These are phyloP conservation scores for Fusarium annulatum DNA, from an alignment of 2,329 filamentous ascomycete genomes.

Conservation along the genomic window DNA sequence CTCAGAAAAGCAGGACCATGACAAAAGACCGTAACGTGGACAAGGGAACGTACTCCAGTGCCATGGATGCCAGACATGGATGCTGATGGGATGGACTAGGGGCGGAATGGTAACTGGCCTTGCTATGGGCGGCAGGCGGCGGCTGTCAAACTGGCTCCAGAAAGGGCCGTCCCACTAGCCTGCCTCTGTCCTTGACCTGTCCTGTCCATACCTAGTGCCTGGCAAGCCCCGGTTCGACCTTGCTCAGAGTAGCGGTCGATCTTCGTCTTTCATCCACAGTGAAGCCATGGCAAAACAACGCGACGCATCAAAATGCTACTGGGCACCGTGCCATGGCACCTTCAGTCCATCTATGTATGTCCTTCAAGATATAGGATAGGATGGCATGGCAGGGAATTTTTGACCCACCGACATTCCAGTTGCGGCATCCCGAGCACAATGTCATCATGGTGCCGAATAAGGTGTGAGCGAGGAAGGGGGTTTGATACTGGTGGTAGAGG, in stretches of 20 bases:
- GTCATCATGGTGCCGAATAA: slow-evolving; percentile 32
- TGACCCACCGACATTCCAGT: slow-evolving; percentile 46
- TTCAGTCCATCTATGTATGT: slow-evolving; percentile 20
- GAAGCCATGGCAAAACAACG: slow-evolving; percentile 26
- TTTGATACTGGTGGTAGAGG: slow-evolving; percentile 2
- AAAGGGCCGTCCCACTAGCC: slow-evolving; percentile 46
- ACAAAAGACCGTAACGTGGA: slow-evolving; percentile 12
- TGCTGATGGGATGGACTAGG: slow-evolving; percentile 33
- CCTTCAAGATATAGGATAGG: slow-evolving; percentile 23
- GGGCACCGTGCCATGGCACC: neutral
- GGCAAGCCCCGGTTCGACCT: slow-evolving; percentile 34
- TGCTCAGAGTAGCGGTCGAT: slow-evolving; percentile 40
- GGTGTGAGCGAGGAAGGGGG: slow-evolving; percentile 19
- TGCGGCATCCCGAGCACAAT: slow-evolving; percentile 43
- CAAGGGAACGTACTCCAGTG: slow-evolving; percentile 25
- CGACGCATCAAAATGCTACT: slow-evolving; percentile 18
- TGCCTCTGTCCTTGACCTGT: slow-evolving; percentile 30
- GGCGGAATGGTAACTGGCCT: slow-evolving; percentile 41
- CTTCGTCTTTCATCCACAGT: slow-evolving; percentile 23
- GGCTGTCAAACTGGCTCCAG: slow-evolving; percentile 46
- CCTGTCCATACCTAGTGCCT: slow-evolving; percentile 26
- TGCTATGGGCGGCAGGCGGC: slow-evolving; percentile 41
- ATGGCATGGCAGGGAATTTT: slow-evolving; percentile 22
- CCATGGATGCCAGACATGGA: slow-evolving; percentile 34
- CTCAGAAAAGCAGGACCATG: slow-evolving; percentile 19